Conservation (phyloP, 192 early-diverging fungal species). For the Linnemannia elongata region DNA sequence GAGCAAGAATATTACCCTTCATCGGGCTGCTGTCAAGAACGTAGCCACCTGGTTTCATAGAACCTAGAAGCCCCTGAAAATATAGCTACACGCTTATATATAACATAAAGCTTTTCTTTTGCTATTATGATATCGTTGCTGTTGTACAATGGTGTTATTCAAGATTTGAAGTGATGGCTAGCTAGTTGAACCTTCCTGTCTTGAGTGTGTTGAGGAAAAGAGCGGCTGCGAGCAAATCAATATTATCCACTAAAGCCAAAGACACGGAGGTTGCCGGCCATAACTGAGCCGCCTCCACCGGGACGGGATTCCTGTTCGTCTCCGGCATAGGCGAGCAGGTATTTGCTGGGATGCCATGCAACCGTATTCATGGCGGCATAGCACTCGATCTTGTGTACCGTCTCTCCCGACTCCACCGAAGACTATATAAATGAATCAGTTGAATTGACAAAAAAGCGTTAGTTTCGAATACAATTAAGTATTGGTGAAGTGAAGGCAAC, state of each 20-base stretch:
- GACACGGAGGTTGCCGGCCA: constrained; percentile 64
- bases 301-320: constrained; percentile 67
- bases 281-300: constrained; percentile 33
- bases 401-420: constrained; percentile 79
- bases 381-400: constrained; percentile 76
- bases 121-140: not conserved
- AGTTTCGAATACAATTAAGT: not conserved
- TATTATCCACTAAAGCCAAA: constrained; percentile 56
- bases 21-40: constrained; percentile 18
- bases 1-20: constrained; percentile 34
- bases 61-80: not conserved
- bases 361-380: constrained; percentile 79
- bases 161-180: not conserved
- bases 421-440: constrained; percentile 61
- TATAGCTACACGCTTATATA: not conserved
- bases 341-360: constrained; percentile 84
- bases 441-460: not conserved
- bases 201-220: not conserved
- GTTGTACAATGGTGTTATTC: constrained; percentile 6
- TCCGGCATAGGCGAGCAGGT: constrained; percentile 83
- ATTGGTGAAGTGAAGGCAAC: not conserved
- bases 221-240: too few relatives aligned
- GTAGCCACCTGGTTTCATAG: constrained; percentile 28
- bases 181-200: not conserved
- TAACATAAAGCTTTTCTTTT: not conserved